Evolutionary conservation across 2,329 filamentous ascomycete species (phyloP).

Genomic region (Microdochium paspali): DNA sequence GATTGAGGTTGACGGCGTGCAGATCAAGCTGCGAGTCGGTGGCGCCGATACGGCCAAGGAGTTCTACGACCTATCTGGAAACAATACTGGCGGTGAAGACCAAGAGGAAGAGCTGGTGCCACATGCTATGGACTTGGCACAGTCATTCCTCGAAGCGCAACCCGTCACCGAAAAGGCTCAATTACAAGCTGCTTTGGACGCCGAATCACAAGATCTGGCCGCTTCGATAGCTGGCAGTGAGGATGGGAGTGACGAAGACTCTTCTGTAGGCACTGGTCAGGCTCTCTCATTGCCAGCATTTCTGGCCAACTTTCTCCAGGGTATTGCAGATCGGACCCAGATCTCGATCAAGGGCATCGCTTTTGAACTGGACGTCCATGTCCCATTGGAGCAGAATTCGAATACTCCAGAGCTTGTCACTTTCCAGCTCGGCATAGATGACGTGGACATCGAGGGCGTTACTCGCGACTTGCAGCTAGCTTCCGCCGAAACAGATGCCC

Average conservation of each 20-base stretch:
- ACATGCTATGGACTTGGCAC: constrained; percentile 62
- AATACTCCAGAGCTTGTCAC: constrained; percentile 45
- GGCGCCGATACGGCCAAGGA: constrained; percentile 22
- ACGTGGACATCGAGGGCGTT: constrained; percentile 58
- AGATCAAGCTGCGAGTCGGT: constrained; percentile 54
- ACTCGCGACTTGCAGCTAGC: constrained; percentile 27
- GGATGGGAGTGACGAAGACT: constrained; percentile 52
- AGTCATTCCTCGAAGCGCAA: constrained; percentile 69
- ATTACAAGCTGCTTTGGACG: constrained; percentile 58
- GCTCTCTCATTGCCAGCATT: constrained; percentile 60
- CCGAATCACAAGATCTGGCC: constrained; percentile 52
- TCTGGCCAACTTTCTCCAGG: constrained; percentile 62
- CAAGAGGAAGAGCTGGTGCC: constrained; percentile 40
- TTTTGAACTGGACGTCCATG: constrained; percentile 55
- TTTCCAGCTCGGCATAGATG: constrained; percentile 55
- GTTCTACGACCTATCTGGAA: constrained; percentile 10
- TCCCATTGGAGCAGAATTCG: constrained; percentile 38
- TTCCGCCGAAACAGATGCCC: constrained; percentile 15
- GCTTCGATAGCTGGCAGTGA: constrained; percentile 53
- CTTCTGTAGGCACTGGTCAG: constrained; percentile 58
- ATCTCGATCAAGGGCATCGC: constrained; percentile 56
- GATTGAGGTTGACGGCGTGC: constrained; percentile 73
- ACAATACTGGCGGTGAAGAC: constrained; percentile 14
- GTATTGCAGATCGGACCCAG: constrained; percentile 62
- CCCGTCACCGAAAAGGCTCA: constrained; percentile 55